Evolutionary conservation across 176 grass and related monocot species (phyloP), one percentile per base, ranked within the genome.

Genomic region (Oryza meridionalis): DNA sequence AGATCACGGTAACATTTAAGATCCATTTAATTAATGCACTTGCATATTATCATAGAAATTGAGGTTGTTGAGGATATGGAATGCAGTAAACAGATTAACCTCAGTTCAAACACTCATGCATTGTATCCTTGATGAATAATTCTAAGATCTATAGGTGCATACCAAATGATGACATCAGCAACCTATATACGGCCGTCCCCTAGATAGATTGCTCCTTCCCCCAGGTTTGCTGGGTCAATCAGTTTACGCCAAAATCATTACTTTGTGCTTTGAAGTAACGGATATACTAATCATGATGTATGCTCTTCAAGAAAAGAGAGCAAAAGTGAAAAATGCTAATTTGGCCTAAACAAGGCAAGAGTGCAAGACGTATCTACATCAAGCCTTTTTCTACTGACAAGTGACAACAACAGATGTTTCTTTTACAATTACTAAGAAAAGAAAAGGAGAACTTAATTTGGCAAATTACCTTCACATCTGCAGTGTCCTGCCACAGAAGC

Each of bases 201-300:
- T 44, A 43, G 37, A 84, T 82, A 21, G 51, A 82, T 66, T 66
- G n/a, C 42, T 71, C 79, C 43, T 13, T 21, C 29, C 65, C 49
- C 43, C 65, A 66, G 74, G 53, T 71, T 77, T 83, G 51, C 73
- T 32, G 73, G 73, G 74, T 55, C 46, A 84, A 25, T 78, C 75
- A 79, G 14, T 55, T 55, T 14, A 4, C 25, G 75, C 59, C 58
- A 53, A 74, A 67, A 50, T 42, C 81, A 84, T 35, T 26, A 24
- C 0, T 83, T 71, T 40, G 31, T 58, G 44, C 74, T 78, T 78
- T 17, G 11, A 78, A 78, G 64, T 58, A 44, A 67, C n/a, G n/a
- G 31, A 40, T 40, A 65, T 45, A 25, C 15, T 1, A n/a, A 81
- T 32, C 19, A 51, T 29, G n/a, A 24, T 40, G 38, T 71, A 55